phyloP scores from a whole-genome alignment of 1,139 yeast species.

The Candida tropicalis region DNA sequence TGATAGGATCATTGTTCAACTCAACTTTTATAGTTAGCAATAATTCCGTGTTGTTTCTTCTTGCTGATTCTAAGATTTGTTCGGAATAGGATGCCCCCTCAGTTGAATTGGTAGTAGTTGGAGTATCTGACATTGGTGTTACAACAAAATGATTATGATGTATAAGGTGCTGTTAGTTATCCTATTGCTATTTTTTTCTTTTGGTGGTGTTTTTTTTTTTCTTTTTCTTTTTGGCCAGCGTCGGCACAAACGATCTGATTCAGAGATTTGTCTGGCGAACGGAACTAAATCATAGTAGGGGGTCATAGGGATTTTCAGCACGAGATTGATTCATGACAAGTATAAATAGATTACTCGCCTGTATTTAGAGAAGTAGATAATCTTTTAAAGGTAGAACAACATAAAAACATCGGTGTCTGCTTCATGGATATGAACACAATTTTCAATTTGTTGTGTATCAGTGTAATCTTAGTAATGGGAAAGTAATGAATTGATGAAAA shows the following conservation, averaged over 20 bases:
- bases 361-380: too few relatives aligned
- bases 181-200: neutral
- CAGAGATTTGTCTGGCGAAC: too few relatives aligned
- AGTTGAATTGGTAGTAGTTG: conserved; percentile 3
- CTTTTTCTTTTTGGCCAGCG: neutral
- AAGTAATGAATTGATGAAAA: neutral
- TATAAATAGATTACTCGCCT: too few relatives aligned
- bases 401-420: too few relatives aligned
- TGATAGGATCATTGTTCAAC: conserved; percentile 44
- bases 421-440: neutral
- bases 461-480: conserved; percentile 2
- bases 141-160: too few relatives aligned
- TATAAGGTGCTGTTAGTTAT: neutral
- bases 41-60: conserved; percentile 85
- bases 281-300: too few relatives aligned
- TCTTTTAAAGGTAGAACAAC: too few relatives aligned
- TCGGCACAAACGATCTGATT: too few relatives aligned
- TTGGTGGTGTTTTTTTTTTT: neutral
- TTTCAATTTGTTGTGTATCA: neutral
- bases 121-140: conserved; percentile 5
- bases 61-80: conserved; percentile 82
- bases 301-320: too few relatives aligned
- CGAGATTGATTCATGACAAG: too few relatives aligned
- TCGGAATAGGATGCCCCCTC: conserved; percentile 78
- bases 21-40: conserved; percentile 57